These are phyloP conservation scores for Aspergillus asperescens DNA, from an alignment of 495 filamentous ascomycete species.

Conservation along the genomic window DNA sequence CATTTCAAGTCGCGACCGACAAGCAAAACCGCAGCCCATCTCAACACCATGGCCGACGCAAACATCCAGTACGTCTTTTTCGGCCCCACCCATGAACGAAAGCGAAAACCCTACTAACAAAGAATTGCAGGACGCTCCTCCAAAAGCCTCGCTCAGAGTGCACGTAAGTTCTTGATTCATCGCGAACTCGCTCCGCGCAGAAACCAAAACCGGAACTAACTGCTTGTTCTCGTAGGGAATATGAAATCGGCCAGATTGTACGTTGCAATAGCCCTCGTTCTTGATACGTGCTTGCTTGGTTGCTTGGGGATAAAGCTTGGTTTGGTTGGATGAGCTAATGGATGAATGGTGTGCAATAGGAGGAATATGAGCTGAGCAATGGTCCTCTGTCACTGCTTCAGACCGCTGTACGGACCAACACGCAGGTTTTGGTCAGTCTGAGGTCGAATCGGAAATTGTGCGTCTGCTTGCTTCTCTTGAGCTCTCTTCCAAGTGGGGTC, in stretches of 20 bases:
- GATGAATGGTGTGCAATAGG: conserved; percentile 1
- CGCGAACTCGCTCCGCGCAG: neutral
- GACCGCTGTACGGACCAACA: conserved; percentile 80
- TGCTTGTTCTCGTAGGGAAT: conserved; percentile 1
- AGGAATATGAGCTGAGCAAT: conserved; percentile 63
- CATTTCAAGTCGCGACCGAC: conserved; percentile 13
- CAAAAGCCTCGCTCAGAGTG: conserved; percentile 16
- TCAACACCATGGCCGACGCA: conserved; percentile 13
- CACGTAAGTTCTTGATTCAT: conserved; percentile 9
- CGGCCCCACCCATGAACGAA: neutral
- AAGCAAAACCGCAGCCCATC: neutral
- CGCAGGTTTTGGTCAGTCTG: conserved; percentile 84
- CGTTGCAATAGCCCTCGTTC: neutral
- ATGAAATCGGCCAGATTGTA: conserved; percentile 17
- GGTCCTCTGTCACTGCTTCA: conserved; percentile 89
- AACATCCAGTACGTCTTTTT: conserved; percentile 11
- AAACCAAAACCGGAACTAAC: conserved; percentile 8
- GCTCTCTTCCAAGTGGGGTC: neutral
- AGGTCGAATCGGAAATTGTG: conserved; percentile 79
- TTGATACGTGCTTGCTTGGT: neutral
- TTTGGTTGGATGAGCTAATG: neutral
- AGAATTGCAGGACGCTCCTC: conserved; percentile 8
- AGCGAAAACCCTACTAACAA: too few species aligned
- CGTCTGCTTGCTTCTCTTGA: neutral
- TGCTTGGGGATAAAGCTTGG: neutral